Evolutionary conservation across 148 eudicot species (phyloP).

Genomic region (Spergularia marina): DNA sequence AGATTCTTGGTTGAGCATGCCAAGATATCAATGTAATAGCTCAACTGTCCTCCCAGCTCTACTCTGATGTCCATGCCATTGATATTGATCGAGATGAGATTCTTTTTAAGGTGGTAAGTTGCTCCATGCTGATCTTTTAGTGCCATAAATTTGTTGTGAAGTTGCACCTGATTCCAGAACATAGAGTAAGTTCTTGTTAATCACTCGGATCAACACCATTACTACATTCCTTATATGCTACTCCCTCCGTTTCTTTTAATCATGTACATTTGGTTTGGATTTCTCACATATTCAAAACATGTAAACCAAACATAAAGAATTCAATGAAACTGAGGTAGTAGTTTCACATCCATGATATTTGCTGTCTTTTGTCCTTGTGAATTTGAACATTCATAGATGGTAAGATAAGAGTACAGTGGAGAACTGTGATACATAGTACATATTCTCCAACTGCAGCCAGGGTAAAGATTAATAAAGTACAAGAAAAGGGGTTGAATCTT

Average conservation of each 20-base stretch:
- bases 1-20: conserved; percentile 81
- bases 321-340: too few species aligned
- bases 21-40: conserved; percentile 63
- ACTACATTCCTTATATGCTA: background rate
- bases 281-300: too few species aligned
- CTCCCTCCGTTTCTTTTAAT: background rate
- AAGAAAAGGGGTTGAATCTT: conserved; percentile 24
- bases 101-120: conserved; percentile 69
- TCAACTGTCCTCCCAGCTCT: conserved; percentile 80
- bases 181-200: background rate
- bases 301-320: too few species aligned
- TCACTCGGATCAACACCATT: background rate
- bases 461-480: background rate
- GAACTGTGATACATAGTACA: background rate
- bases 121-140: conserved; percentile 81
- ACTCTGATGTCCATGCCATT: conserved; percentile 78
- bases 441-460: background rate
- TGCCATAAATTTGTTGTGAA: conserved; percentile 72
- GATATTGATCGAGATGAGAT: conserved; percentile 69
- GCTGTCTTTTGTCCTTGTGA: too few species aligned
- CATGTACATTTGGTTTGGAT: too few species aligned
- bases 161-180: conserved; percentile 56
- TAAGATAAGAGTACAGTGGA: too few species aligned
- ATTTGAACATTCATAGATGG: too few species aligned
- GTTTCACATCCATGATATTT: too few species aligned